Base-by-base conservation (phyloP, 1,284 basidiomycete species). In the Microstroma glucosiphilum region DNA sequence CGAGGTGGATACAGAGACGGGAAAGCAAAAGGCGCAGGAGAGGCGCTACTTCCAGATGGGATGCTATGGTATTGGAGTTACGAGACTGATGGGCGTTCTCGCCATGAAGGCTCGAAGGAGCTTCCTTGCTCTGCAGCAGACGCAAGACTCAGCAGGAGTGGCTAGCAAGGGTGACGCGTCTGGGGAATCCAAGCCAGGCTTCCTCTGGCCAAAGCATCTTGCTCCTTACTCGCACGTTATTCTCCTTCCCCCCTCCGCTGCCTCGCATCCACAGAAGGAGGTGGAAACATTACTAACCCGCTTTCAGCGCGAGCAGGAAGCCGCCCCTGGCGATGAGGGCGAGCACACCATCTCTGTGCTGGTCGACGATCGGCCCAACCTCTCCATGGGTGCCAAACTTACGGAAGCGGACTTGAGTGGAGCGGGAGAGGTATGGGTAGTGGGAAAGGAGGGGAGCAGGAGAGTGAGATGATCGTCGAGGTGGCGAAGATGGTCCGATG, bases 11-110 rank as follows among this genome's bases (percentile, higher is more conserved):
- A 9, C 30, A 9, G 4, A 4, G 30, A 19, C 26, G 13, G 21
- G 4, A 57, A 9, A 59, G 68, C 1, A 55, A 54, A 0, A 46
- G 40, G 4, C 54, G 49, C 7, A 42, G 21, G 1, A 61, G 40
- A 7, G 25, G 25, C 49, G 26, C 57, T 71, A 79, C 56, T 15
- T 26, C 37, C 74, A 81, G 58, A 81, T 81, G 80, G 80, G 80
- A 0, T 81, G 80, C 59, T 81, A 79, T 43, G 80, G 80, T 12
- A 78, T 81, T 12, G 80, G 80, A 8, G 72, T 80, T 1, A 75
- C 76, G 17, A 66, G 80, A 1, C 71, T 81, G 9, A 46, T 81
- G 2, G 79, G 79, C 21, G 72, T 76, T 0, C 60, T 80, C 9
- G 80, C 79, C 0, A 76, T 69, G 46, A 49, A 60, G 26, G 61